These are phyloP conservation scores for Artemisia argyi DNA, from an alignment of 129 eudicot genomes.

Conservation along the genomic window DNA sequence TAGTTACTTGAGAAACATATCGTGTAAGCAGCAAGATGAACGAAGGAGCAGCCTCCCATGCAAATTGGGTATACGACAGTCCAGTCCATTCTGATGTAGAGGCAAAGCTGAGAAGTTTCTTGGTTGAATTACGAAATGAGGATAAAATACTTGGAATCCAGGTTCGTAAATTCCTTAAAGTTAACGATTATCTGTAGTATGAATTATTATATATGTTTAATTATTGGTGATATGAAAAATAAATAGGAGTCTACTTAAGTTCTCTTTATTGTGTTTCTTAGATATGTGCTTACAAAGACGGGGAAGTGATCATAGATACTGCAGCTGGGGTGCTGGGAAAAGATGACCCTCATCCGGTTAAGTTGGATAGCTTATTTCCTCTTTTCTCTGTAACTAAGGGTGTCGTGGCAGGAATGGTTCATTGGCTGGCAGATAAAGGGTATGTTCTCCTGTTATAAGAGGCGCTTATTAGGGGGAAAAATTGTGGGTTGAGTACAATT, in stretches of 20 bases:
- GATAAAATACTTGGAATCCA: conserved; percentile 87
- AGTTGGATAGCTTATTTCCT: conserved; percentile 77
- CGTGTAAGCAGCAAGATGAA: conserved; percentile 51
- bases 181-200: too few species aligned
- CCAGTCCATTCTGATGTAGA: conserved; percentile 78
- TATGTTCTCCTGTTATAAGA: conserved; percentile 23
- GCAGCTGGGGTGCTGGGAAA: conserved; percentile 89
- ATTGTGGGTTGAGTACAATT: too few species aligned
- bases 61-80: conserved; percentile 61
- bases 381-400: conserved; percentile 87
- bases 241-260: too few species aligned
- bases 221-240: too few species aligned
- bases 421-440: conserved; percentile 90
- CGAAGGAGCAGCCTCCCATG: conserved; percentile 44
- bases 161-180: conserved; percentile 35
- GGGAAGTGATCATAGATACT: conserved; percentile 90
- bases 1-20: too few species aligned
- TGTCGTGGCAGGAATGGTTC: conserved; percentile 83
- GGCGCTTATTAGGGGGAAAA: too few species aligned
- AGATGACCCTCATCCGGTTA: conserved; percentile 93
- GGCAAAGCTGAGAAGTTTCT: conserved; percentile 62
- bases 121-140: conserved; percentile 65
- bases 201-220: too few species aligned
- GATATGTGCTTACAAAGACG: conserved; percentile 98
- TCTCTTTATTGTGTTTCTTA: conserved; percentile 13